Conservation (phyloP, 106 monocot genomes). For the Amphibolis antarctica region DNA sequence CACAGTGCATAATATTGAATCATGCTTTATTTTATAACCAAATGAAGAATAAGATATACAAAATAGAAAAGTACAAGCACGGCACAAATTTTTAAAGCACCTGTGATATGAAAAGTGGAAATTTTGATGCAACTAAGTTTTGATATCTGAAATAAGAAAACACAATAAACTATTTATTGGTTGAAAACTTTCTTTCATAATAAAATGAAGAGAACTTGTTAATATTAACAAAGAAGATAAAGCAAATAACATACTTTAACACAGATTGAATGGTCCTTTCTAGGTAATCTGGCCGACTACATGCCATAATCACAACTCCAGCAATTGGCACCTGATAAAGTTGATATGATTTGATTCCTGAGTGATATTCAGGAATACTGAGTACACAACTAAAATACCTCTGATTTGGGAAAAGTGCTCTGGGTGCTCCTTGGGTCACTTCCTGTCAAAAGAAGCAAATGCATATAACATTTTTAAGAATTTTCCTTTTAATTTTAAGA, state of each 20-base stretch:
- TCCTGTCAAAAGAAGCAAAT: conserved; percentile 38
- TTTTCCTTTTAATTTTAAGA: too few relatives aligned
- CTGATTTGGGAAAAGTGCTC: conserved; percentile 7
- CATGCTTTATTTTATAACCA: background rate
- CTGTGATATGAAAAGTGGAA: conserved; percentile 94
- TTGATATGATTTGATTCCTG: background rate
- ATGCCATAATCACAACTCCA: conserved; percentile 96
- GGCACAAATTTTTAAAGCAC: conserved; percentile 16
- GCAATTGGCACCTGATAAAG: conserved; percentile 60
- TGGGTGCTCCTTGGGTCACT: conserved; percentile 28
- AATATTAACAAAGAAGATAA: background rate
- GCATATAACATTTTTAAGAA: too few relatives aligned
- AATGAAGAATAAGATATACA: background rate
- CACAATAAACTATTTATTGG: background rate
- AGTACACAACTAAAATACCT: background rate
- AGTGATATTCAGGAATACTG: background rate
- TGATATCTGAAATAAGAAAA: conserved; percentile 57
- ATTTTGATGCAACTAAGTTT: conserved; percentile 58
- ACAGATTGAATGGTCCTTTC: conserved; percentile 76
- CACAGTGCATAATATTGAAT: background rate
- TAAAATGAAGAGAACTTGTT: background rate
- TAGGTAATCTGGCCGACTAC: conserved; percentile 90
- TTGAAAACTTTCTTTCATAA: background rate
- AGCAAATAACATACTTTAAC: conserved; percentile 44
- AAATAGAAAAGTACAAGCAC: background rate